These are phyloP conservation scores for Orbilia quercus DNA, from an alignment of 2,329 filamentous ascomycete genomes.

Conservation along the genomic window DNA sequence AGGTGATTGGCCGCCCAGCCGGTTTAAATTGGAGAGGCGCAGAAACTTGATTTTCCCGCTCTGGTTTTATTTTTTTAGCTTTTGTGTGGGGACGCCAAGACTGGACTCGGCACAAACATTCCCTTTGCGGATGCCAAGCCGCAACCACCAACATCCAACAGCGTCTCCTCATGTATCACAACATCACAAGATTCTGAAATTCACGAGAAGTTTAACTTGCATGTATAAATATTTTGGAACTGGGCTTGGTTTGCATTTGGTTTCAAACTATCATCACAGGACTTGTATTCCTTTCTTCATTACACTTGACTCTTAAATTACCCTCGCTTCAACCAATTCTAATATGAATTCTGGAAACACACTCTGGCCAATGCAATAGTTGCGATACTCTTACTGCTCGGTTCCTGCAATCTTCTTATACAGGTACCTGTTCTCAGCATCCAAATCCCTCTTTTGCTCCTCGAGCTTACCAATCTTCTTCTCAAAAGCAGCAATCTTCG, in stretches of 20 bases:
- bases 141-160: slow-evolving; percentile 22
- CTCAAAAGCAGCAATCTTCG: slow-evolving; percentile 3
- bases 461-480: slow-evolving; percentile 1
- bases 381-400: no score
- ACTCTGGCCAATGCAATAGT: no score
- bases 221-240: no score
- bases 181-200: no score
- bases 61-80: slow-evolving; percentile 5
- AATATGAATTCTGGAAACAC: no score
- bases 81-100: slow-evolving; percentile 23
- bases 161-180: no score
- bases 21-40: slow-evolving; percentile 38
- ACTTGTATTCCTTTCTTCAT: no score
- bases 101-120: slow-evolving; percentile 11
- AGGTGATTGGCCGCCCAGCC: slow-evolving; percentile 17
- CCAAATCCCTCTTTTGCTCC: neutral
- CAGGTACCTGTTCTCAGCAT: neutral
- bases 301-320: no score
- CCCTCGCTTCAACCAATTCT: no score
- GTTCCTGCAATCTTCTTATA: neutral
- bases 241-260: no score
- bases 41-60: slow-evolving; percentile 8
- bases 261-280: no score
- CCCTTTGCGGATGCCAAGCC: neutral
- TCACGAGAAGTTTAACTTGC: no score